Percentiles rank a stretch among this genome's conserved stretches.
phyloP scores from a whole-genome alignment of 495 filamentous ascomycete genomes.

The Aspergillus bridgeri region DNA sequence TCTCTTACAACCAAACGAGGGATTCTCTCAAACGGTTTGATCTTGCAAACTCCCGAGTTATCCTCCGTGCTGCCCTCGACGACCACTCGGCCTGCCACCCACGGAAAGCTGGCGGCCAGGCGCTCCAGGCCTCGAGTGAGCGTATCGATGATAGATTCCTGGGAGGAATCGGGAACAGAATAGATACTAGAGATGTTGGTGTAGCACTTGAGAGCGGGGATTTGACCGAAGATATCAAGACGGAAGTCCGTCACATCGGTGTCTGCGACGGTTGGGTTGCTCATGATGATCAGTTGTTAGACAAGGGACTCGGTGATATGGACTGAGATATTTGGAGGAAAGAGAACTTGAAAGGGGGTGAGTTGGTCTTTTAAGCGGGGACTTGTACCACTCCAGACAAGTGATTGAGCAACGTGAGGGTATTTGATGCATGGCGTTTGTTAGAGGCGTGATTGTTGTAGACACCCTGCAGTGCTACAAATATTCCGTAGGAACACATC shows the following conservation, averaged over 20 bases:
- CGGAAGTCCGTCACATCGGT: not conserved
- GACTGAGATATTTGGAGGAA: too few species aligned
- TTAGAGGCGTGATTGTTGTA: too few species aligned
- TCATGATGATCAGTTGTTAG: not conserved
- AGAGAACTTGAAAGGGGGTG: too few species aligned
- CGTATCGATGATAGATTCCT: constrained; percentile 26
- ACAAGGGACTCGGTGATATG: too few species aligned
- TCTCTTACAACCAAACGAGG: constrained; percentile 44
- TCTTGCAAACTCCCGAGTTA: constrained; percentile 40
- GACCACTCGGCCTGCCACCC: constrained; percentile 53
- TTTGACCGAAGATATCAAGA: constrained; percentile 19
- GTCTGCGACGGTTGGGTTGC: not conserved
- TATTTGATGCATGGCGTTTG: too few species aligned
- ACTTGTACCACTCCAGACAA: too few species aligned
- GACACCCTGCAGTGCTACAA: too few species aligned
- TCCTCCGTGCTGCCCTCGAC: constrained; percentile 32
- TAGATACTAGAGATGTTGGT: constrained; percentile 46
- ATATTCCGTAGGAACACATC: too few species aligned
- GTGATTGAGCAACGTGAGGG: too few species aligned
- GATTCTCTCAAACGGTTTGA: constrained; percentile 28
- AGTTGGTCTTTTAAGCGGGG: too few species aligned
- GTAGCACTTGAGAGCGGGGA: constrained; percentile 28
- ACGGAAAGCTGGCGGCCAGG: constrained; percentile 44
- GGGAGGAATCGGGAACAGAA: constrained; percentile 21
- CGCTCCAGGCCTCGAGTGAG: constrained; percentile 35